phyloP scores from a whole-genome alignment of 805 yeast genomes.

The Ogataea neopini region DNA sequence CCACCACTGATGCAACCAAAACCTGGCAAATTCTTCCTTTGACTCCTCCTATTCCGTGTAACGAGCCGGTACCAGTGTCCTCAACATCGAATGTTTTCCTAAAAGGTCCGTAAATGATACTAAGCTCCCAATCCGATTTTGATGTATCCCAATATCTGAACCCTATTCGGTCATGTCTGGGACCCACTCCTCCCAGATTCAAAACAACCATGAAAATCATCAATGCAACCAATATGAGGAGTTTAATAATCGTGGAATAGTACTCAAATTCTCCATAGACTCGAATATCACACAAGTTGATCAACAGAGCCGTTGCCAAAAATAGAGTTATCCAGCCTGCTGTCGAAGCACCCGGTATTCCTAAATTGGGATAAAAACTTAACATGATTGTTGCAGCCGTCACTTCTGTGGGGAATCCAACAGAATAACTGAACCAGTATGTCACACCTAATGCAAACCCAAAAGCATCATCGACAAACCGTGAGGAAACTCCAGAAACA shows the following conservation, averaged over 20 bases:
- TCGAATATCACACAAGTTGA: conserved; percentile 68
- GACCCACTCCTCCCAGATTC: conserved; percentile 57
- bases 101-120: conserved; percentile 66
- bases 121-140: conserved; percentile 47
- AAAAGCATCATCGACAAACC: conserved; percentile 77
- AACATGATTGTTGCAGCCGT: conserved; percentile 80
- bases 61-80: conserved; percentile 59
- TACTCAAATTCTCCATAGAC: conserved; percentile 77
- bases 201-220: conserved; percentile 65
- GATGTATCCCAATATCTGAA: conserved; percentile 66
- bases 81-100: conserved; percentile 67
- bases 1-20: conserved; percentile 59
- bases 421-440: conserved; percentile 70
- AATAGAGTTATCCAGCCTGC: conserved; percentile 72
- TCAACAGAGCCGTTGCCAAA: conserved; percentile 43
- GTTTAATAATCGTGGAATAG: conserved; percentile 56
- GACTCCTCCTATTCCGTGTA: conserved; percentile 59
- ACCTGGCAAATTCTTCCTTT: conserved; percentile 62
- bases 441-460: conserved; percentile 74
- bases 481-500: conserved; percentile 68
- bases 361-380: conserved; percentile 59
- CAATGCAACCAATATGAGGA: conserved; percentile 51
- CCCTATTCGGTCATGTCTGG: conserved; percentile 51
- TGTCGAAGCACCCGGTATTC: conserved; percentile 51
- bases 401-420: conserved; percentile 77